These are phyloP conservation scores for Gastrodia elata DNA, from an alignment of 106 monocot species.

Conservation along the genomic window DNA sequence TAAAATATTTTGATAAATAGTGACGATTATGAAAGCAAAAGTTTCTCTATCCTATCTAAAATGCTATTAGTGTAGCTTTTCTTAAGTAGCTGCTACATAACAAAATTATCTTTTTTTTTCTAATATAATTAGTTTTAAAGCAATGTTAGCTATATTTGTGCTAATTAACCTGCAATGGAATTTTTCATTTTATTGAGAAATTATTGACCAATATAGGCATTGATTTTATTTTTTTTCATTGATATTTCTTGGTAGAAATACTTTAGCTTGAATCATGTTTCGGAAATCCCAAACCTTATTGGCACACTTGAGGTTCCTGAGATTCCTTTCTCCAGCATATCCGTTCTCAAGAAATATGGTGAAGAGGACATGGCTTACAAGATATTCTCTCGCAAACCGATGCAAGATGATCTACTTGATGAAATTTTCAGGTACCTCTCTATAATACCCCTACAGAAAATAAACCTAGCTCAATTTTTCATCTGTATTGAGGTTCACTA, in stretches of 20 bases:
- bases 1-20: too few relatives aligned
- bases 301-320: conserved; percentile 74
- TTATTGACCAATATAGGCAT: neutral
- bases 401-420: conserved; percentile 55
- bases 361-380: conserved; percentile 68
- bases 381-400: conserved; percentile 61
- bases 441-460: too few relatives aligned
- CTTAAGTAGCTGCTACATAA: neutral
- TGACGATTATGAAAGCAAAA: too few relatives aligned
- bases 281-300: conserved; percentile 74
- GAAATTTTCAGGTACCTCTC: conserved; percentile 59
- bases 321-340: conserved; percentile 72
- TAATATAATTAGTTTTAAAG: neutral
- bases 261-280: conserved; percentile 56
- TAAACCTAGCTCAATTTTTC: too few relatives aligned
- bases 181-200: neutral
- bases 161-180: neutral
- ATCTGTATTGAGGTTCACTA: too few relatives aligned
- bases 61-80: too few relatives aligned
- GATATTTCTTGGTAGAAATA: conserved; percentile 43
- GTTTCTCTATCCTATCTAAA: too few relatives aligned
- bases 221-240: neutral
- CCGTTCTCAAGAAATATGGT: conserved; percentile 60
- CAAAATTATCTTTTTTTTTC: neutral
- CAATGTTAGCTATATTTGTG: neutral